phyloP scores from a whole-genome alignment of 1,284 basidiomycete species.

The Gymnopus androsaceus region DNA sequence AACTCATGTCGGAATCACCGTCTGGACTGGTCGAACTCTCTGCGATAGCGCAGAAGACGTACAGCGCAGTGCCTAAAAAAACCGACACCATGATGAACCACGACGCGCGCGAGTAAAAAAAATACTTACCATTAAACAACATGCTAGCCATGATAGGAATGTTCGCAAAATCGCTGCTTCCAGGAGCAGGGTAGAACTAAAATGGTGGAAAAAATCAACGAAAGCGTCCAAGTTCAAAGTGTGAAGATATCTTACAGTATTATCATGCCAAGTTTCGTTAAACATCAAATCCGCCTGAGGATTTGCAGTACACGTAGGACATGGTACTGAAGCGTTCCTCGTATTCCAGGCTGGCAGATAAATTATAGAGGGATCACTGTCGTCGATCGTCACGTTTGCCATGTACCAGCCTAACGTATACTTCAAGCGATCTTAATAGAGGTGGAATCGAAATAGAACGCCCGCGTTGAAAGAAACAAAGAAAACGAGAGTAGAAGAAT shows the following conservation, averaged over 20 bases:
- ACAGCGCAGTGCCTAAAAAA: slow-evolving; percentile 29
- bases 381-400: slow-evolving; percentile 9
- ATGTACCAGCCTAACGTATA: no score
- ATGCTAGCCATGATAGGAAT: slow-evolving; percentile 6
- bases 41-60: slow-evolving; percentile 33
- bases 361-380: neutral
- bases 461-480: no score
- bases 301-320: slow-evolving; percentile 2
- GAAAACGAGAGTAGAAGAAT: no score
- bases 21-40: slow-evolving; percentile 20
- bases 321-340: neutral
- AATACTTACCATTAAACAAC: neutral
- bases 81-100: neutral
- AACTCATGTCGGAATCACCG: slow-evolving; percentile 35
- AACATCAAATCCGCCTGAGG: neutral
- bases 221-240: no score
- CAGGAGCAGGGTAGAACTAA: slow-evolving; percentile 9
- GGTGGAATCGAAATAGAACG: no score
- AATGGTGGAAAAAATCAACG: neutral
- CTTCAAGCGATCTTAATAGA: no score
- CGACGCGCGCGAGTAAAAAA: no score
- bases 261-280: slow-evolving; percentile 9
- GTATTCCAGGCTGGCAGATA: slow-evolving; percentile 8
- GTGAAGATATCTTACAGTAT: slow-evolving; percentile 8
- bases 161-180: slow-evolving; percentile 2